Percentiles rank a stretch among this genome's conserved stretches.
Evolutionary conservation across 306 rosid genomes (phyloP).

Genomic region (Vicia villosa): DNA sequence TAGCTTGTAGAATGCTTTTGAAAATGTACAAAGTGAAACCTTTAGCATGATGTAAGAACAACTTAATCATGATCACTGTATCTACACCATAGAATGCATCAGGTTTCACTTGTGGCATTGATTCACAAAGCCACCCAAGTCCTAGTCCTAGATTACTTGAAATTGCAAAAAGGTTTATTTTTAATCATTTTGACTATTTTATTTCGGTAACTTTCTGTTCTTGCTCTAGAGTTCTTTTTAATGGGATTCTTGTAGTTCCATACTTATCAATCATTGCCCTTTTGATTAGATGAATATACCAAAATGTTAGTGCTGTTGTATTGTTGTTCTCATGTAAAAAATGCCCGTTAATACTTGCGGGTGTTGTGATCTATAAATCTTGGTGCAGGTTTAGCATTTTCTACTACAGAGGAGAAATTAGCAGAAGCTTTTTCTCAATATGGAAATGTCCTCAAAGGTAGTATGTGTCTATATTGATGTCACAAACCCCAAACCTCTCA

Average conservation of each 20-base stretch:
- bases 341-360: neutral
- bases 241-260: neutral
- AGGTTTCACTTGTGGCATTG: neutral
- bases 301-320: neutral
- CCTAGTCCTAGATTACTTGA: neutral
- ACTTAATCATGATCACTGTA: neutral
- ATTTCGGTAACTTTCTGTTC: neutral
- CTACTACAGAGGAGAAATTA: slow-evolving; percentile 40
- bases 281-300: neutral
- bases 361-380: neutral
- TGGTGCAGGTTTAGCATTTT: slow-evolving; percentile 41
- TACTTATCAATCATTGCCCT: slow-evolving; percentile 6
- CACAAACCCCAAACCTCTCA: neutral
- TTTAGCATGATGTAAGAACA: slow-evolving; percentile 7
- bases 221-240: neutral
- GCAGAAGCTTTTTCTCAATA: slow-evolving; percentile 35
- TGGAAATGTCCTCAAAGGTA: slow-evolving; percentile 38
- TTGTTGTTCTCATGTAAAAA: neutral
- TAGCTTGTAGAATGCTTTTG: neutral
- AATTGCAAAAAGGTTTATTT: neutral
- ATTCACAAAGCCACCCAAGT: neutral
- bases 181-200: neutral
- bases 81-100: neutral
- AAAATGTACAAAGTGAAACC: neutral
- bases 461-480: slow-evolving; percentile 9